Evolutionary conservation across 225 moss, liverwort and hornwort species (phyloP).

Genomic region (Sphagnum contortum): DNA sequence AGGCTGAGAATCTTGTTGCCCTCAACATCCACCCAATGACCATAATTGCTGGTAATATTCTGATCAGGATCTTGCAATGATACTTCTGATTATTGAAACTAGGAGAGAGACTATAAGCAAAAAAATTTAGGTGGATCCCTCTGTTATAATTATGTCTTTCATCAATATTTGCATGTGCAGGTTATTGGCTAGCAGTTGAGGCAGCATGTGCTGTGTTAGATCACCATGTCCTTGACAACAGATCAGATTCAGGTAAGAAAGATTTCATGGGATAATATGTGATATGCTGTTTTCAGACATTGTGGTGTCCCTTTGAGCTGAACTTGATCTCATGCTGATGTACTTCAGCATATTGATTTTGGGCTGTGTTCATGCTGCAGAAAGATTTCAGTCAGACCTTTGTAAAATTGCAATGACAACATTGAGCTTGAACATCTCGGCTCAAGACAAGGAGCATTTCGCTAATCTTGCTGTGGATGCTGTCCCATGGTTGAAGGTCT

Average conservation of each 20-base stretch:
- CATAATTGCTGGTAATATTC: constrained; percentile 65
- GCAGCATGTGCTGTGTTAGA: constrained; percentile 62
- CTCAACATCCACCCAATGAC: constrained; percentile 99
- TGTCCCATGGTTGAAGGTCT: constrained; percentile 74
- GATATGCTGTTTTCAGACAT: neutral
- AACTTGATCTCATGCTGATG: no score
- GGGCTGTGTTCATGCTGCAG: constrained; percentile 21
- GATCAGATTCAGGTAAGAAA: constrained; percentile 53
- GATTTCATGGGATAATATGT: neutral
- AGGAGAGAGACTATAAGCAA: no score
- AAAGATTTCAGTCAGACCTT: constrained; percentile 72
- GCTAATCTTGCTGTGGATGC: constrained; percentile 90
- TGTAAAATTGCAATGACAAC: constrained; percentile 97
- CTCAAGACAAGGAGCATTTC: constrained; percentile 92
- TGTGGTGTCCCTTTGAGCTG: neutral
- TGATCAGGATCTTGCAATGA: no score
- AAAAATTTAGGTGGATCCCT: no score
- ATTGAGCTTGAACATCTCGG: constrained; percentile 88
- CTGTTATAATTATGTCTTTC: neutral
- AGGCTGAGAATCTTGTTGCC: constrained; percentile 84
- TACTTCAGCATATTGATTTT: no score
- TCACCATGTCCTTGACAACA: constrained; percentile 65
- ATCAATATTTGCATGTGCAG: constrained; percentile 18
- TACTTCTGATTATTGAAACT: no score
- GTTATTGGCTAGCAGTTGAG: constrained; percentile 90